phyloP scores from a whole-genome alignment of 2,329 filamentous ascomycete genomes.

The Cladosporium colombiae region DNA sequence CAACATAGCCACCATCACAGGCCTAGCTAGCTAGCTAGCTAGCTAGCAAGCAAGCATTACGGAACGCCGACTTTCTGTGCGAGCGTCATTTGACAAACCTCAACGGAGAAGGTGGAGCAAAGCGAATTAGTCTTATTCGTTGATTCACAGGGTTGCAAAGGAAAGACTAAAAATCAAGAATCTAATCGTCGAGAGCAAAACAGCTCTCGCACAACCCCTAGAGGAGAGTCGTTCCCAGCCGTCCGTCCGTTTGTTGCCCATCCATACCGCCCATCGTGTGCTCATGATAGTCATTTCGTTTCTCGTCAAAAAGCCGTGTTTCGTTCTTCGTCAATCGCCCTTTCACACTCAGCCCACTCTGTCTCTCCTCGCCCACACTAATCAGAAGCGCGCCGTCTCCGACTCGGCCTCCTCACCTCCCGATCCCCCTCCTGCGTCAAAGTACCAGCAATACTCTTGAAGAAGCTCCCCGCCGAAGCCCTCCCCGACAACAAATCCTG shows the following conservation, averaged over 20 bases:
- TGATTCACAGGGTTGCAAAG: neutral
- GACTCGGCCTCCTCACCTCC: slow-evolving; percentile 1
- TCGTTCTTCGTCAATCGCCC: neutral
- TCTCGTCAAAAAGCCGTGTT: neutral
- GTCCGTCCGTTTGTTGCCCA: neutral
- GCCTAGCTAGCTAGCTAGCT: no score
- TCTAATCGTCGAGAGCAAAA: neutral
- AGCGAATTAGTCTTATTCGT: neutral
- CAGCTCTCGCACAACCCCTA: neutral
- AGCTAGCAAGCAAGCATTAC: neutral
- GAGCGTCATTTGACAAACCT: neutral
- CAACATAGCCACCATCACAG: neutral
- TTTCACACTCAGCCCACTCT: neutral
- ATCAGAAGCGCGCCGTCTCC: slow-evolving; percentile 7
- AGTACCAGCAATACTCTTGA: slow-evolving; percentile 13
- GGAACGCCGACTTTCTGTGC: neutral
- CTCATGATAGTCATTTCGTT: neutral
- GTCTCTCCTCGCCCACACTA: neutral
- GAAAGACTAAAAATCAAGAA: neutral
- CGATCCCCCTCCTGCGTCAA: neutral
- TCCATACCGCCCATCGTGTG: neutral
- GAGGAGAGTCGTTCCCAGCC: neutral
- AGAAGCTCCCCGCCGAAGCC: slow-evolving; percentile 11
- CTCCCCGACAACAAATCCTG: slow-evolving; percentile 18
- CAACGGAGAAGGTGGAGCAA: no score